These are phyloP conservation scores for Boletus mariae DNA, from an alignment of 1,284 basidiomycete species.

Conservation along the genomic window DNA sequence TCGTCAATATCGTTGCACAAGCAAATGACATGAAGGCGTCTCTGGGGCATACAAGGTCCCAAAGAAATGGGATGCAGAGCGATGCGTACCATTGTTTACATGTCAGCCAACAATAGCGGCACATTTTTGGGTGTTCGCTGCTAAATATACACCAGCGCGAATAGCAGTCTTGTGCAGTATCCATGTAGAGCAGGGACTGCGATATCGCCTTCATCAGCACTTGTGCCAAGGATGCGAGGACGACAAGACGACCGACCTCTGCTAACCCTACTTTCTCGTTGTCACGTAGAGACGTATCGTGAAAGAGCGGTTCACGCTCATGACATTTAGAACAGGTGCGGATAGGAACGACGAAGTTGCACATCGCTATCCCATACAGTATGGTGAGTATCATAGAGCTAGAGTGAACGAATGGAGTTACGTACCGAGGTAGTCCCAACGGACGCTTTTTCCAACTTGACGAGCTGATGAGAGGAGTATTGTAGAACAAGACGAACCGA, in stretches of 20 bases:
- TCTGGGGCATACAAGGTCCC: neutral
- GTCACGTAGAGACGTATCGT: constrained; percentile 6
- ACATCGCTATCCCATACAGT: constrained; percentile 18
- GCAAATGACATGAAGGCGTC: neutral
- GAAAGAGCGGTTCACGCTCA: constrained; percentile 26
- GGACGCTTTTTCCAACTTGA: neutral
- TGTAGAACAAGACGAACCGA: no score
- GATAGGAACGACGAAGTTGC: constrained; percentile 27
- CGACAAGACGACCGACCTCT: constrained; percentile 13
- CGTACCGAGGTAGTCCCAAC: constrained; percentile 4
- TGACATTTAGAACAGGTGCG: constrained; percentile 29
- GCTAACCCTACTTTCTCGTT: constrained; percentile 18
- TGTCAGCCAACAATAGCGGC: constrained; percentile 25
- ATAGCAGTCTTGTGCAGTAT: constrained; percentile 30
- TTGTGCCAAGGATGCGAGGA: neutral
- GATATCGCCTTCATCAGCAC: neutral
- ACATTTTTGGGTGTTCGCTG: constrained; percentile 25
- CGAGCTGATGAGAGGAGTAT: neutral
- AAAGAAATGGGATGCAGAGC: neutral
- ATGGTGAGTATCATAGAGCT: neutral
- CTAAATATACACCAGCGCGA: constrained; percentile 29
- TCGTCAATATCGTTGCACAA: neutral
- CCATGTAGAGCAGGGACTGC: constrained; percentile 26
- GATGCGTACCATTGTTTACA: constrained; percentile 25
- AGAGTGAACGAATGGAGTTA: neutral